Base-by-base conservation (phyloP, 805 yeast genomes). In the Barnettozyma sucrosica region DNA sequence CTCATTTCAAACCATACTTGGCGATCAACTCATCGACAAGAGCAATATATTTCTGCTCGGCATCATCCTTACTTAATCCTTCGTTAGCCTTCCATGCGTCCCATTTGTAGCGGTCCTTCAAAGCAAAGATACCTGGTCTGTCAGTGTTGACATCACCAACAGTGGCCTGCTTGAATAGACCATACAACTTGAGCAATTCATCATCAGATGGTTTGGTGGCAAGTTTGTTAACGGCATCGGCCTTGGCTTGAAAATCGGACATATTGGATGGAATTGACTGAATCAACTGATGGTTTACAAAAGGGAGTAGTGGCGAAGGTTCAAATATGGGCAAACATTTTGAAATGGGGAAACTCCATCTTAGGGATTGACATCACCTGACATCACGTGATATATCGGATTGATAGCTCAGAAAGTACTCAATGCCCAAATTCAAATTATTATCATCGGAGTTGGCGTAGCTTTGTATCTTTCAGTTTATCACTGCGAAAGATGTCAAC, bases 101-200 rank as follows among this genome's bases (percentile, higher is more conserved):
- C 98, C 98, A 93, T 77, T 93, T 93, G 79, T 87, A 86, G 71
- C 95, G 89, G 58, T 92, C 97, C 74, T 85, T 89, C 72, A 93
- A 77, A 71, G 89, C 95, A 67, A 93, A 88, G 50, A 86, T 70
- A 54, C 97, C 93, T 46, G 99, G 99, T 73, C 88, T 87, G 47
- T 76, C 73, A 52, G 96, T 85, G 55, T 67, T 68, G 78, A 89
- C 89, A 77, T 93, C 99, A 56, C 99, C 99, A 48, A 83, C 85
- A 32, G 97, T 92, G 59, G 98, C 96, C 74, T 93, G 99, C 72
- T 93, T 93, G 84, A 77, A 93, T 60, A 93, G 76, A 43, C 92
- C 97, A 73, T 93, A 93, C 61, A 93, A 76, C 67, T 83, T 71
- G 63, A 92, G 76, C 64, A 90, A 74, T 66, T 92, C 97, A 62